A percentile compares a stretch with the other conserved stretches of the same genome.
Conservation (phyloP, 257 asterid species). For the Nicotiana tomentosiformis region DNA sequence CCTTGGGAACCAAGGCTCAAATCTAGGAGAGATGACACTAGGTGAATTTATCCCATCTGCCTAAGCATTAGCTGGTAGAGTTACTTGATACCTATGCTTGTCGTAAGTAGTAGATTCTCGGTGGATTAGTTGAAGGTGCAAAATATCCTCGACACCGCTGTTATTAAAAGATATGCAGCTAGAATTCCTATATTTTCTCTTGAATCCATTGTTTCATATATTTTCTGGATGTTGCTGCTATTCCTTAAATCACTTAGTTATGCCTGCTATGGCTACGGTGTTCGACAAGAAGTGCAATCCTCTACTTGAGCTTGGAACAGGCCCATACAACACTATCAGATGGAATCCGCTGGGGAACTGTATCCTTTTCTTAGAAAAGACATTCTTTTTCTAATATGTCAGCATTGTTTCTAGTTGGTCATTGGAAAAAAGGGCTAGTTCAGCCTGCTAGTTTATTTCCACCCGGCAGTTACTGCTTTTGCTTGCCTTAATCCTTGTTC, state of each 20-base stretch:
- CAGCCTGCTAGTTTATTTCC: background rate
- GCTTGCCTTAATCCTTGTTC: slow-evolving; percentile 49
- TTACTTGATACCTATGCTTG: background rate
- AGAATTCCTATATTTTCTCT: background rate
- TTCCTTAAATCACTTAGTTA: slow-evolving; percentile 73
- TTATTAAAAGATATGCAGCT: background rate
- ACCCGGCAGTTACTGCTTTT: slow-evolving; percentile 8
- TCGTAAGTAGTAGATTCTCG: background rate
- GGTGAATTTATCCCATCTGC: background rate
- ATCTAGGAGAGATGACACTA: background rate
- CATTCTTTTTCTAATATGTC: background rate
- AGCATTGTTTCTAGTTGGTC: slow-evolving; percentile 1
- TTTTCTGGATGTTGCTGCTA: background rate
- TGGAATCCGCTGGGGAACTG: slow-evolving; percentile 98
- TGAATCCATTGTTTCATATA: background rate
- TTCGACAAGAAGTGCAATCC: slow-evolving; percentile 94
- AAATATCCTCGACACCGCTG: background rate
- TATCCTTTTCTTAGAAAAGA: slow-evolving; percentile 52
- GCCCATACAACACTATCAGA: slow-evolving; percentile 90
- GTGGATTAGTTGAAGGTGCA: background rate
- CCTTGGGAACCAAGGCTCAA: background rate
- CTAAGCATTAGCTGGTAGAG: background rate
- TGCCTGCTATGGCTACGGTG: slow-evolving; percentile 96
- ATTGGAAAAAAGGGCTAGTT: background rate
- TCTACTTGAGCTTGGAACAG: slow-evolving; percentile 87